Evolutionary conservation across 192 early-diverging fungal genomes (phyloP).

Genomic region (Coemansia sp.): DNA sequence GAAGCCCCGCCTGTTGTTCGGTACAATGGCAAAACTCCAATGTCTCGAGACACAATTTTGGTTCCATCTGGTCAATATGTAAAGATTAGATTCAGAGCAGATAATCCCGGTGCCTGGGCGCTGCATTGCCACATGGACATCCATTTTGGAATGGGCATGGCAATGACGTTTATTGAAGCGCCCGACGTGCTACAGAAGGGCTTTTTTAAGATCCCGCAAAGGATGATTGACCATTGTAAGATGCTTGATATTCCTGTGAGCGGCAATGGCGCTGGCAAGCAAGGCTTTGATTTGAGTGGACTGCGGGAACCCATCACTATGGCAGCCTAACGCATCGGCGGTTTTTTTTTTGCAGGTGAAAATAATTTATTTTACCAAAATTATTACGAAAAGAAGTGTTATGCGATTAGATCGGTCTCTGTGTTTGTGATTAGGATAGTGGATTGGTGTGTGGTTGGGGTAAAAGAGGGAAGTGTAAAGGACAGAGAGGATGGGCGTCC

Average conservation of each 20-base stretch:
- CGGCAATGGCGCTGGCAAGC: too few species aligned
- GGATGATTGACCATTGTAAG: conserved; percentile 54
- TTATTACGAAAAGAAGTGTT: too few species aligned
- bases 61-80: conserved; percentile 56
- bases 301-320: neutral
- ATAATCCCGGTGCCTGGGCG: conserved; percentile 77
- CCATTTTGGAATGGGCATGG: conserved; percentile 64
- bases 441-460: too few species aligned
- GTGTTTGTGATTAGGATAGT: too few species aligned
- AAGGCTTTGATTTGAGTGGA: too few species aligned
- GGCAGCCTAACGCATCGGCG: too few species aligned
- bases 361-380: too few species aligned
- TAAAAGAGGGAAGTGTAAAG: too few species aligned
- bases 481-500: too few species aligned
- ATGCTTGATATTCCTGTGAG: too few species aligned
- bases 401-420: too few species aligned
- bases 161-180: conserved; percentile 63
- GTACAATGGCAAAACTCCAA: neutral
- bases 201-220: conserved; percentile 38
- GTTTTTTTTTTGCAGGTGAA: too few species aligned
- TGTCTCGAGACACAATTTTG: conserved; percentile 65
- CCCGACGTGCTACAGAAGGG: conserved; percentile 54
- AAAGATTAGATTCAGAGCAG: conserved; percentile 66
- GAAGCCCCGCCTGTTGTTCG: conserved; percentile 5
- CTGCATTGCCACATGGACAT: conserved; percentile 73